Evolutionary conservation across 2,329 filamentous ascomycete species (phyloP), one percentile per base, ranked within the genome.

Genomic region (Exophiala bonariae): DNA sequence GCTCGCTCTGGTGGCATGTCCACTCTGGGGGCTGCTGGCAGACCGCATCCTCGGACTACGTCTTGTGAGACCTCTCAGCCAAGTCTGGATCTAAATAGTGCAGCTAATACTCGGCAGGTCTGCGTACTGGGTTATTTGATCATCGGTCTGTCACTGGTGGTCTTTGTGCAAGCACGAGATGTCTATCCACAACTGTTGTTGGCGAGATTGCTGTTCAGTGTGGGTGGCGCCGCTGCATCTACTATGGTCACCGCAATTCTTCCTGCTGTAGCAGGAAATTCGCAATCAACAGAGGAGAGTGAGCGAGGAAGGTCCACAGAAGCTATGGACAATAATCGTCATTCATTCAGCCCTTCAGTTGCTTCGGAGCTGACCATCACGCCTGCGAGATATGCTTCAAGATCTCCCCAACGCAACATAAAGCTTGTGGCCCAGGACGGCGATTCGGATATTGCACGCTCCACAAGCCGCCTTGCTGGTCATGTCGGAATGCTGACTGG

Each of bases 181-280:
- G 82, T 96, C 7, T 96, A 96, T 68, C 92, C 93, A 8, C 85
- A 95, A 65, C 74, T 99, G 57, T 73, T 97, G 44, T 72, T 96
- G 33, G 90, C 87, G 44, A 80, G 93, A 56, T 74, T 97, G 41
- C 74, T 95, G 45, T 99, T 99, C 69, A 93, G 91, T 57, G 60
- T 96, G 14, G 93, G 93, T 18, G 93, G 88, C 16, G 90, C 91
- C n/a, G 93, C 92, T 17, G 83, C 87, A 77, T 91, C 90, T 11
- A 97, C 93, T 1, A 99, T 99, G 93, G 93, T 99, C 16, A 97
- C 93, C 7, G 93, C 93, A 3, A 89, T 95, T 36, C 76, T 99
- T 18, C 93, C 93, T 1, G 84, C 77, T 20, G 82, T 86, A 68
- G 48, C 41, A 23, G 45, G 60, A 16, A 30, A 40, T 31, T 35